Conservation (phyloP, 2,329 filamentous ascomycete species). For the Fusarium avenaceum region DNA sequence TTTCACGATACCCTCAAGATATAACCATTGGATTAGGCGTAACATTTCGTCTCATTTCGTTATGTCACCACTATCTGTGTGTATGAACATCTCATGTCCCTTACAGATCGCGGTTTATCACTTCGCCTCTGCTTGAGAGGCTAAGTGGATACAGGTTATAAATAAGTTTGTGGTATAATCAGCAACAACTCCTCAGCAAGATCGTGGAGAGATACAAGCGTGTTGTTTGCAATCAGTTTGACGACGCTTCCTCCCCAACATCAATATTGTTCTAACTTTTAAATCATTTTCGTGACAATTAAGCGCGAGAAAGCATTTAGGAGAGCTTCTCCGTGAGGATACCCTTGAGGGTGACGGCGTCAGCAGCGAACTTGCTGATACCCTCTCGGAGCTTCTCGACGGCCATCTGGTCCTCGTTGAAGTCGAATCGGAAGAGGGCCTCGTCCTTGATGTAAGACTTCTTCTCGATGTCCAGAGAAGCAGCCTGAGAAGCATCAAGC, state of each 20-base stretch:
- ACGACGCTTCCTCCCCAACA: slow-evolving; percentile 14
- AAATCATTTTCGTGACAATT: slow-evolving; percentile 29
- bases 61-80: slow-evolving; percentile 30
- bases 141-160: slow-evolving; percentile 13
- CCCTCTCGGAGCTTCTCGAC: slow-evolving; percentile 99
- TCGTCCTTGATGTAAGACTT: slow-evolving; percentile 92
- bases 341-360: slow-evolving; percentile 92
- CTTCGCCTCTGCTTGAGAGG: slow-evolving; percentile 9
- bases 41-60: slow-evolving; percentile 35
- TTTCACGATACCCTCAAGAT: neutral
- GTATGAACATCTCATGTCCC: neutral
- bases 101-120: slow-evolving; percentile 13
- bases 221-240: slow-evolving; percentile 21
- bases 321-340: slow-evolving; percentile 89
- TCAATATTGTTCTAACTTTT: slow-evolving; percentile 35
- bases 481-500: slow-evolving; percentile 79
- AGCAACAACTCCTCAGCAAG: slow-evolving; percentile 27
- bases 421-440: slow-evolving; percentile 94
- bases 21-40: slow-evolving; percentile 4
- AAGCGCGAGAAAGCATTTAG: slow-evolving; percentile 50
- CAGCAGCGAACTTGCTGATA: slow-evolving; percentile 99
- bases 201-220: slow-evolving; percentile 16
- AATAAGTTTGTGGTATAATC: slow-evolving; percentile 42
- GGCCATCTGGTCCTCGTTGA: slow-evolving; percentile 99
- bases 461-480: slow-evolving; percentile 82